Percentiles rank a stretch among this genome's conserved stretches.
These are phyloP conservation scores for Macrophomina phaseolina DNA, from an alignment of 2,329 filamentous ascomycete species.

Conservation along the genomic window DNA sequence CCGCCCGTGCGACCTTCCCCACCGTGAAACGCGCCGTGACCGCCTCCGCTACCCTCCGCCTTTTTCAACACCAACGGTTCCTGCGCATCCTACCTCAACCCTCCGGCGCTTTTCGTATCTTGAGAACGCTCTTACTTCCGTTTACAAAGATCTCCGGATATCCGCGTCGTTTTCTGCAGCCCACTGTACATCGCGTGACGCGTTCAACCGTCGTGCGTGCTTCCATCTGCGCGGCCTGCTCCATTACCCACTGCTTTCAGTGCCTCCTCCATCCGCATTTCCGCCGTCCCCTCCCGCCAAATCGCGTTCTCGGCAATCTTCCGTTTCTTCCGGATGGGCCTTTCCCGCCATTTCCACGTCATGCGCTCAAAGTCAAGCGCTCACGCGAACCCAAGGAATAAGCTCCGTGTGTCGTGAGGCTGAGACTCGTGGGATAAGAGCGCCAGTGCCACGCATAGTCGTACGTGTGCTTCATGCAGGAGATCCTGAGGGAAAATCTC, in stretches of 20 bases:
- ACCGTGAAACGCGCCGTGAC: constrained; percentile 14
- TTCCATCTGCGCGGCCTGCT: not conserved
- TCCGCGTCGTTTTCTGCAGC: not conserved
- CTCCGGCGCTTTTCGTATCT: not conserved
- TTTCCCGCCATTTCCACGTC: too few relatives aligned
- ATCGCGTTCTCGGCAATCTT: not conserved
- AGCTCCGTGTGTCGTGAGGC: too few relatives aligned
- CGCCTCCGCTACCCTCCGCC: constrained; percentile 12
- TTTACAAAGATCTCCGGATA: not conserved
- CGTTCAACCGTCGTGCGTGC: constrained; percentile 2
- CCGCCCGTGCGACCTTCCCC: constrained; percentile 14
- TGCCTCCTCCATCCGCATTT: not conserved
- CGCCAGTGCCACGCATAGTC: too few relatives aligned
- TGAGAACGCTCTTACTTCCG: not conserved
- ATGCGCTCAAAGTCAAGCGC: too few relatives aligned
- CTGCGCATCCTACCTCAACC: not conserved
- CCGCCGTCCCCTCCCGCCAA: not conserved
- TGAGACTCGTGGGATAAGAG: too few relatives aligned
- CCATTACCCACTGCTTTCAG: not conserved
- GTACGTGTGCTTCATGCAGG: too few relatives aligned
- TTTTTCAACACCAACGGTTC: constrained; percentile 17
- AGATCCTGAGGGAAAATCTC: too few relatives aligned
- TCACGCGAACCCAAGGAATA: too few relatives aligned
- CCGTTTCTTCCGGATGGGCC: too few relatives aligned
- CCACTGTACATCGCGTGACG: not conserved